Percentiles rank a stretch among this genome's conserved stretches.
Evolutionary conservation across 331 rosid species (phyloP).

Genomic region (Stylosanthes scabra): DNA sequence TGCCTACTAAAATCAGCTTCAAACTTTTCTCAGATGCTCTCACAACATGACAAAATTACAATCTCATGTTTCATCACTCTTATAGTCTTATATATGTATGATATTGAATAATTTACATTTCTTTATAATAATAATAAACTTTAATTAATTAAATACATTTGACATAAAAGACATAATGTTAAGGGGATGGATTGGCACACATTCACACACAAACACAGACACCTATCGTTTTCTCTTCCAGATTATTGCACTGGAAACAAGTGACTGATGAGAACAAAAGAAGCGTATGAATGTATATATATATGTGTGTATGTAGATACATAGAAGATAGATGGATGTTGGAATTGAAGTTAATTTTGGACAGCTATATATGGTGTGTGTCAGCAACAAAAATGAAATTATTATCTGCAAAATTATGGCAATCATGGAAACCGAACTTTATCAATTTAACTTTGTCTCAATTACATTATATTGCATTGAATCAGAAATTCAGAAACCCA

Average conservation of each 20-base stretch:
- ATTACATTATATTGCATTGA: constrained; percentile 30
- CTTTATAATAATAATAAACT: too few species aligned
- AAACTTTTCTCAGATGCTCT: neutral
- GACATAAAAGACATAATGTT: constrained; percentile 24
- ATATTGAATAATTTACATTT: too few species aligned
- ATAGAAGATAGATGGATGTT: neutral
- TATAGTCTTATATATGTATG: too few species aligned
- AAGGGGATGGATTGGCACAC: constrained; percentile 40
- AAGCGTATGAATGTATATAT: neutral
- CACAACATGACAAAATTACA: too few species aligned
- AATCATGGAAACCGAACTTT: constrained; percentile 43
- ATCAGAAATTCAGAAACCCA: constrained; percentile 36
- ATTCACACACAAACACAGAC: constrained; percentile 14
- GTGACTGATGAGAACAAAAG: constrained; percentile 21
- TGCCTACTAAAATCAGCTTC: constrained; percentile 26
- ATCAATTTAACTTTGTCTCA: constrained; percentile 36
- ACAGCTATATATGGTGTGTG: constrained; percentile 9
- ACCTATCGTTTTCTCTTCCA: neutral
- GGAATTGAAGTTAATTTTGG: constrained; percentile 21
- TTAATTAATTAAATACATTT: too few species aligned
- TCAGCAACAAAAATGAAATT: constrained; percentile 30
- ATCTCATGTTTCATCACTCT: too few species aligned
- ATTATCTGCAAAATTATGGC: constrained; percentile 31
- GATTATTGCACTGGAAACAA: constrained; percentile 35
- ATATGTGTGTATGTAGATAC: too few species aligned